Percentiles rank a stretch among this genome's conserved stretches.
phyloP scores from a whole-genome alignment of 805 yeast species.

The Ogataea methanolica region DNA sequence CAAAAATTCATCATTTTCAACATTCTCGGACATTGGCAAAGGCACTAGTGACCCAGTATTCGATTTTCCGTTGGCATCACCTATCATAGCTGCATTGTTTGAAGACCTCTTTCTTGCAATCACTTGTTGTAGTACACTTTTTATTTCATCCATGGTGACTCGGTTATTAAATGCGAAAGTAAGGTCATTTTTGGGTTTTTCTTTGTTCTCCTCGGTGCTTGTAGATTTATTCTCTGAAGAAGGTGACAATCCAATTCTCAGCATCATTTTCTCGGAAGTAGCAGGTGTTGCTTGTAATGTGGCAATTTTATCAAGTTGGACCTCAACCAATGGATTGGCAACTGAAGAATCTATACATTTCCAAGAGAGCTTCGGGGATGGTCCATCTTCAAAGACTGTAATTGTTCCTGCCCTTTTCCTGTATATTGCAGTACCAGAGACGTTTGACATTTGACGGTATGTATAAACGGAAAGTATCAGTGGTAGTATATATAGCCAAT shows the following conservation, averaged over 20 bases:
- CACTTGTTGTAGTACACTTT: conserved; percentile 60
- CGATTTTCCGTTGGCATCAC: conserved; percentile 30
- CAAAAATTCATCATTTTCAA: conserved; percentile 25
- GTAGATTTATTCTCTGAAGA: conserved; percentile 15
- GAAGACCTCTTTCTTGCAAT: conserved; percentile 58
- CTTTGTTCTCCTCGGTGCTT: conserved; percentile 10
- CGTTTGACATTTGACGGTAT: conserved; percentile 1
- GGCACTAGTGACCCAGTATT: conserved; percentile 6
- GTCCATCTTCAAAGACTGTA: conserved; percentile 48
- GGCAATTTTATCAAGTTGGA: conserved; percentile 38
- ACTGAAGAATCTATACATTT: conserved; percentile 47
- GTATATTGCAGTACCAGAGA: conserved; percentile 46
- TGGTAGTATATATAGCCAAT: not conserved
- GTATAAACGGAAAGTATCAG: not conserved
- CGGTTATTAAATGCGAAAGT: conserved; percentile 66
- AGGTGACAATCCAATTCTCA: conserved; percentile 47
- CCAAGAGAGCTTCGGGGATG: conserved; percentile 56
- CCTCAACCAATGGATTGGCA: conserved; percentile 34
- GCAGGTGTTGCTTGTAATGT: conserved; percentile 69
- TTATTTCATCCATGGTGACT: conserved; percentile 70
- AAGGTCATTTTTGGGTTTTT: conserved; percentile 22
- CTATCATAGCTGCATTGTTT: not conserved
- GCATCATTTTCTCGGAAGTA: conserved; percentile 58
- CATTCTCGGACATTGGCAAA: conserved; percentile 7
- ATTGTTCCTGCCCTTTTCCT: conserved; percentile 55